A percentile compares a stretch with the other conserved stretches of the same genome.
phyloP scores from a whole-genome alignment of 768 basidiomycete species.

The Suillus decipiens region DNA sequence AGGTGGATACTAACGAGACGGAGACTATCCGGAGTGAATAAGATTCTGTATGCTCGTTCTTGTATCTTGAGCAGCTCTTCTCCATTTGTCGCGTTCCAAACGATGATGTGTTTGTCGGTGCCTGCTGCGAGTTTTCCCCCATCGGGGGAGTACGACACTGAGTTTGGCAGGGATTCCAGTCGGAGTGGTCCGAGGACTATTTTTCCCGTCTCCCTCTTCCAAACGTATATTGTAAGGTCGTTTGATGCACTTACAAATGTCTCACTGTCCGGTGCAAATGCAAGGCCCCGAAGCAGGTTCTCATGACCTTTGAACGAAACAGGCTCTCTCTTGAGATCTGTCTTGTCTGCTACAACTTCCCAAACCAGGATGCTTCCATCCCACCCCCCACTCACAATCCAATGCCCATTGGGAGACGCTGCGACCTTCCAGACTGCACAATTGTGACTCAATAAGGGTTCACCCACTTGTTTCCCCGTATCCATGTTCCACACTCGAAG shows the following conservation, averaged over 20 bases:
- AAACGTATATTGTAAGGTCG: not conserved
- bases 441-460: constrained; percentile 1
- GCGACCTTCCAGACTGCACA: too few species aligned
- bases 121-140: constrained; percentile 9
- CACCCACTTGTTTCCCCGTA: constrained; percentile 27
- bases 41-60: not conserved
- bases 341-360: not conserved
- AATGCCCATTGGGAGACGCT: not conserved
- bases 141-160: not conserved
- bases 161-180: not conserved
- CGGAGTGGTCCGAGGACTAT: not conserved
- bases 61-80: not conserved
- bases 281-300: not conserved
- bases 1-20: not conserved
- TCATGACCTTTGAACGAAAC: not conserved
- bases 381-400: not conserved
- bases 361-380: constrained; percentile 12
- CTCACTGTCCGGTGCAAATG: constrained; percentile 1
- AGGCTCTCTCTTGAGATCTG: not conserved
- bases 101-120: constrained; percentile 2
- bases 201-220: not conserved
- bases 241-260: constrained; percentile 1
- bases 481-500: constrained; percentile 14
- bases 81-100: not conserved
- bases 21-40: not conserved